Conservation (phyloP, 495 filamentous ascomycete genomes). For the Lasiosphaeria hispida region DNA sequence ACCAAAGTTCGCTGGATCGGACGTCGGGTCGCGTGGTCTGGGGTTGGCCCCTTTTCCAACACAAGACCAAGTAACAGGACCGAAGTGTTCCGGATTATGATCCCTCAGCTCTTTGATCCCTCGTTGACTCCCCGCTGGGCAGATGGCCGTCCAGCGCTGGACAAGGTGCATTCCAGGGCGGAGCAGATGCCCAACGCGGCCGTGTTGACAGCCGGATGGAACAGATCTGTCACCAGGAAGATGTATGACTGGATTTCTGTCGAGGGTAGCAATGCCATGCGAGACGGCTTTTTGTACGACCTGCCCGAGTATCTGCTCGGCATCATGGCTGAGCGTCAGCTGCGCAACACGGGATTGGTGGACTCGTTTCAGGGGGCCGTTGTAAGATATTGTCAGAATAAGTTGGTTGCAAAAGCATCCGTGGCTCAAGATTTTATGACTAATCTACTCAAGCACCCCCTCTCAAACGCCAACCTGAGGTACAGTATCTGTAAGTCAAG, state of each 20-base stretch:
- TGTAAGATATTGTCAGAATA: no score
- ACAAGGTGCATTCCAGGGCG: conserved; percentile 25
- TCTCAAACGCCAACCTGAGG: no score
- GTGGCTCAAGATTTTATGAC: no score
- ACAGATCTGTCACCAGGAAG: conserved; percentile 23
- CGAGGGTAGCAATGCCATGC: not conserved
- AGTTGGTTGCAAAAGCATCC: no score
- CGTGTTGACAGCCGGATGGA: conserved; percentile 34
- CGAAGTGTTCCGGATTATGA: conserved; percentile 37
- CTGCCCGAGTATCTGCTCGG: conserved; percentile 27
- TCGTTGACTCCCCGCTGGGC: conserved; percentile 44
- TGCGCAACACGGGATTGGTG: conserved; percentile 27
- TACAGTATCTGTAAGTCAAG: no score
- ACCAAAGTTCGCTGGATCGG: conserved; percentile 32
- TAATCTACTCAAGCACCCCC: no score
- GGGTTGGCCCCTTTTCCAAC: not conserved
- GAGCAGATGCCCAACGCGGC: conserved; percentile 40
- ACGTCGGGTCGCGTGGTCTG: conserved; percentile 25
- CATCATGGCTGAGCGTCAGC: conserved; percentile 34
- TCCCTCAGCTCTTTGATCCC: conserved; percentile 45
- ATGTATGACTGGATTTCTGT: conserved; percentile 27
- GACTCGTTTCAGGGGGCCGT: conserved; percentile 24
- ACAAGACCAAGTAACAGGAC: not conserved
- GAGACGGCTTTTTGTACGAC: conserved; percentile 31
- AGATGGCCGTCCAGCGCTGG: conserved; percentile 23